Evolutionary conservation across 257 asterid genomes (phyloP).

Genomic region (Cruciata laevipes): DNA sequence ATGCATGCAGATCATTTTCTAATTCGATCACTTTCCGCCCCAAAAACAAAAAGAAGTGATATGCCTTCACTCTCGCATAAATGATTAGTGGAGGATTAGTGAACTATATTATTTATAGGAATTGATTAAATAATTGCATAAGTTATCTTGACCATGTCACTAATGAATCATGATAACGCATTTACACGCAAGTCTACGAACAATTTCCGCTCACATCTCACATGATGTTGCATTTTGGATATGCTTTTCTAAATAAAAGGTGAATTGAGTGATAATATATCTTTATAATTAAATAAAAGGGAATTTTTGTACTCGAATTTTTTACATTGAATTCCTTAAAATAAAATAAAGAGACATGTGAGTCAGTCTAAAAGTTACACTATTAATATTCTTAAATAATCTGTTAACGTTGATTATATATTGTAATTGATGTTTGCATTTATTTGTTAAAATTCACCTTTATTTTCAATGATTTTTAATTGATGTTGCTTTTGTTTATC

Average conservation of each 20-base stretch:
- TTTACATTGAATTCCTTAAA: no score
- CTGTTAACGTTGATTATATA: no score
- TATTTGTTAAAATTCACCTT: no score
- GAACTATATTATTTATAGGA: neutral
- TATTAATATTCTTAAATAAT: no score
- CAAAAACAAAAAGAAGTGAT: neutral
- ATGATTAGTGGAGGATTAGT: neutral
- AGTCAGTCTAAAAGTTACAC: no score
- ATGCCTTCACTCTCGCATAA: neutral
- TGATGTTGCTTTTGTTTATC: no score
- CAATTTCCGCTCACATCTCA: neutral
- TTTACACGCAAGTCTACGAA: conserved; percentile 13
- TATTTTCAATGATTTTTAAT: no score
- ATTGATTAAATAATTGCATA: no score
- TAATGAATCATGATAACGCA: conserved; percentile 1
- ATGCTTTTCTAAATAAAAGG: neutral
- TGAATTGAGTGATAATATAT: neutral
- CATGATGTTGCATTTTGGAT: neutral
- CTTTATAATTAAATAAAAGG: no score
- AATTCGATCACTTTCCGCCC: conserved; percentile 15
- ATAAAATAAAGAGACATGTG: no score
- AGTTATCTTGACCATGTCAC: neutral
- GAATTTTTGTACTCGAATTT: no score
- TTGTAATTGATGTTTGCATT: no score
- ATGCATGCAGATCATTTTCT: conserved; percentile 5